Evolutionary conservation across 2,329 filamentous ascomycete species (phyloP), one percentile per base, ranked within the genome.

Genomic region (Huntiella bhutanensis): DNA sequence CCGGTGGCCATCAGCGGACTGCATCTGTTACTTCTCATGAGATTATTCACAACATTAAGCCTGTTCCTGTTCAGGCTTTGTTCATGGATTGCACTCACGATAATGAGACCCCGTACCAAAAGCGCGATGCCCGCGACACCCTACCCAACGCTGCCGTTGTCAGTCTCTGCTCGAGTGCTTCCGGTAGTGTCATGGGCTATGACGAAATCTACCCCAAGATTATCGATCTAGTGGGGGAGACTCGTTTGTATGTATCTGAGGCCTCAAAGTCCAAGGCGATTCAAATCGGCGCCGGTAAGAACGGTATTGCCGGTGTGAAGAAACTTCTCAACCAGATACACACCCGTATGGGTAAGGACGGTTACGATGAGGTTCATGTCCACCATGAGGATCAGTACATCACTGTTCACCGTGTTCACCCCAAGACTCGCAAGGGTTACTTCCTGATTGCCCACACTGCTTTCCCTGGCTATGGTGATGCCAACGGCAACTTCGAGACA

Each of bases 81-180:
- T 95, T 98, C 62, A 96, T 96, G 86, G 92, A 98, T 59, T 98
- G 92, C 62, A 98, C 92, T 0, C 91, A 98, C 60, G 91, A 98
- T 64, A 98, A 98, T 55, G 88, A 98, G 63, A 82, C 85, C 2
- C 91, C 91, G 0, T 84, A 88, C 1, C 88, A 98, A 62, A 95
- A 95, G 62, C 75, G 92, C 36, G 87, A 95, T 59, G 87, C 87
- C 44, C 76, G 86, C 50, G 92, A 98, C 58, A 96, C 91, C 0
- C 69, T 98, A 7, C 83, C 92, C 5, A 96, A 92, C 56, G 87
- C 88, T 43, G 91, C 91, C 4, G 70, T 98, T 3, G 88, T 96
- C 34, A 82, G 80, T 57, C 95, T 98, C 87, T 98, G 92, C 60
- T 78, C 86, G 17, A 94, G 85, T 55, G 85, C 88, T 1, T 87